Conservation (phyloP, 306 rosid species). For the Quercus parvula region DNA sequence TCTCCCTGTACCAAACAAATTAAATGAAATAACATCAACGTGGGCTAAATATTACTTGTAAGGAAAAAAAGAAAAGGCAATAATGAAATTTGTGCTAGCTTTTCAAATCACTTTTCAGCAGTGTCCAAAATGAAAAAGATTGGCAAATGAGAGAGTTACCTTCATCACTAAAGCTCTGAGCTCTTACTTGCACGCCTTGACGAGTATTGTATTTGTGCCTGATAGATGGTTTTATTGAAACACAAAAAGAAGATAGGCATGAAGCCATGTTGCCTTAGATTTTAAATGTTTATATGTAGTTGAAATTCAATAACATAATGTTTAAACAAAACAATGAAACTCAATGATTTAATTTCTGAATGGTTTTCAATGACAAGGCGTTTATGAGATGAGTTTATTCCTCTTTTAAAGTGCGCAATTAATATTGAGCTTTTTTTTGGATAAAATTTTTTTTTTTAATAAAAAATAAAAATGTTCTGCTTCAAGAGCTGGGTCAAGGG, state of each 20-base stretch:
- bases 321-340: too few relatives aligned
- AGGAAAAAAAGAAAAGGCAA: neutral
- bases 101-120: too few relatives aligned
- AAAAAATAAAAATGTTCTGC: too few relatives aligned
- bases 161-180: constrained; percentile 46
- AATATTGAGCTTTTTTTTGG: too few relatives aligned
- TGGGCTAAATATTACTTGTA: neutral
- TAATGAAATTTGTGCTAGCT: neutral
- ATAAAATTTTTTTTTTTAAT: too few relatives aligned
- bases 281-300: neutral
- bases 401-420: too few relatives aligned
- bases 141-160: constrained; percentile 16
- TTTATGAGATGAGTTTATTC: too few relatives aligned
- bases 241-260: neutral
- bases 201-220: neutral
- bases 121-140: too few relatives aligned
- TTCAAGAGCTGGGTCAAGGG: too few relatives aligned
- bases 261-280: neutral
- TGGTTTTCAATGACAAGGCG: too few relatives aligned
- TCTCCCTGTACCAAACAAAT: constrained; percentile 21
- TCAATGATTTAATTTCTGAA: too few relatives aligned
- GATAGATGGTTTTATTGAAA: constrained; percentile 16
- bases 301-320: too few relatives aligned
- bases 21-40: neutral
- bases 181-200: constrained; percentile 13